phyloP scores from a whole-genome alignment of 2,329 filamentous ascomycete genomes.

The Chalara sp. region DNA sequence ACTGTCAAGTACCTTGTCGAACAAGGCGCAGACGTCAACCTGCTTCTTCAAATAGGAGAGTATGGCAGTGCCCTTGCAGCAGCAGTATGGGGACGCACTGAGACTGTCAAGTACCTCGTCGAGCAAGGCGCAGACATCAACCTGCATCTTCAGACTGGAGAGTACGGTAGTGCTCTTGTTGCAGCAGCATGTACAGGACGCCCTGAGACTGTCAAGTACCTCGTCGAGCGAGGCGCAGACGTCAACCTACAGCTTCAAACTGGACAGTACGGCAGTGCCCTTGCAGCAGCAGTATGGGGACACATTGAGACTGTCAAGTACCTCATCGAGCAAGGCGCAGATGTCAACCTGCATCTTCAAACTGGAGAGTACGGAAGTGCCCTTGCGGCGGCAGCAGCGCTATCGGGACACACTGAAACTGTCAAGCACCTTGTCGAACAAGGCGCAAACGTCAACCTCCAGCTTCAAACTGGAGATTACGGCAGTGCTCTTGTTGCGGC shows the following conservation, averaged over 20 bases:
- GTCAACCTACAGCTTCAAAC: not conserved
- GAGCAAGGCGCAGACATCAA: constrained; percentile 6
- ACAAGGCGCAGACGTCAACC: constrained; percentile 1
- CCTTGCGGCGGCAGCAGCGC: constrained; percentile 2
- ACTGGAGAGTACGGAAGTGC: constrained; percentile 7
- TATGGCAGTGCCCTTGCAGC: constrained; percentile 4
- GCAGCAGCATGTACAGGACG: constrained; percentile 2
- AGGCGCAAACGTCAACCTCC: constrained; percentile 6
- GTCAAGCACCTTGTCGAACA: constrained; percentile 2
- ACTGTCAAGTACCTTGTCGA: constrained; percentile 4
- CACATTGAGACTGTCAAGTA: not conserved
- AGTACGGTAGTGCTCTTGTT: constrained; percentile 7
- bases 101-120: not conserved
- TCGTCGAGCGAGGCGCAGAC: not conserved
- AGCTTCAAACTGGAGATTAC: constrained; percentile 3
- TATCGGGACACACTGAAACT: not conserved
- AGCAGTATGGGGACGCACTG: not conserved
- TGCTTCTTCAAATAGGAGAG: not conserved
- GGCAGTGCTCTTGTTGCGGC: constrained; percentile 8
- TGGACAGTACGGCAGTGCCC: not conserved
- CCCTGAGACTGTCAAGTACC: not conserved
- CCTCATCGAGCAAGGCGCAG: not conserved
- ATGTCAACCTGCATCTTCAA: not conserved
- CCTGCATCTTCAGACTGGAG: not conserved
- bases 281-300: not conserved